Evolutionary conservation across 805 yeast species (phyloP).

Genomic region (Kluyveromyces starmeri): DNA sequence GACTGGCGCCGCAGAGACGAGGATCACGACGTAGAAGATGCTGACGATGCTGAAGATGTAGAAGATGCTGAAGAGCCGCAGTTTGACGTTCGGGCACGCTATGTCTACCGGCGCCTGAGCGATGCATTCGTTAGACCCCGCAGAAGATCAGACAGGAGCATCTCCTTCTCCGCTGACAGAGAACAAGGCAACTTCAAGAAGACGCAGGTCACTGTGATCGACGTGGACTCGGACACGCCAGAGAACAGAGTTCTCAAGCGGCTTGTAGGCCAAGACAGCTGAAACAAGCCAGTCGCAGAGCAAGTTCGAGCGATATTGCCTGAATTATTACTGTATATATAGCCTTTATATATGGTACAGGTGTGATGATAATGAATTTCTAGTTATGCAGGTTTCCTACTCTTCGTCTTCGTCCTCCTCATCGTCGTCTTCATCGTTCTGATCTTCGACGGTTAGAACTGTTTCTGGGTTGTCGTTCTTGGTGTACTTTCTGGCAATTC

Average conservation of each 20-base stretch:
- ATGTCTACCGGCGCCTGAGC: conserved; percentile 11
- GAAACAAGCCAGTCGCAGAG: too few relatives aligned
- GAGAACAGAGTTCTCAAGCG: conserved; percentile 16
- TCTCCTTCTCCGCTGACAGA: conserved; percentile 21
- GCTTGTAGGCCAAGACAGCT: conserved; percentile 10
- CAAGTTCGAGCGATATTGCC: too few relatives aligned
- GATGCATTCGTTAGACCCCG: conserved; percentile 17
- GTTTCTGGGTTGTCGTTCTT: conserved; percentile 41
- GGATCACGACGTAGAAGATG: not conserved
- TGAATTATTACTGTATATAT: too few relatives aligned
- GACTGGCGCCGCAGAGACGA: conserved; percentile 1
- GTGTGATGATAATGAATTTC: too few relatives aligned
- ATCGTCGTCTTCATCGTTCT: conserved; percentile 52
- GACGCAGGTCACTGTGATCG: conserved; percentile 15
- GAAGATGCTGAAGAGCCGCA: conserved; percentile 9
- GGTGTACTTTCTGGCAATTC: conserved; percentile 67
- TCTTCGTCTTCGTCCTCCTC: conserved; percentile 44
- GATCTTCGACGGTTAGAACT: conserved; percentile 55
- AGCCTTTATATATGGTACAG: too few relatives aligned
- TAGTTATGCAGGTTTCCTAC: too few relatives aligned
- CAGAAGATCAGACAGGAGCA: conserved; percentile 21
- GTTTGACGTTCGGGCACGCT: conserved; percentile 1
- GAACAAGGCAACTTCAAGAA: conserved; percentile 19
- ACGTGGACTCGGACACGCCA: conserved; percentile 17
- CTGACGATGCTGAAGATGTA: conserved; percentile 9